Percentiles rank a stretch among this genome's conserved stretches.
These are phyloP conservation scores for Starmerella riodocensis DNA, from an alignment of 805 yeast species.

Conservation along the genomic window DNA sequence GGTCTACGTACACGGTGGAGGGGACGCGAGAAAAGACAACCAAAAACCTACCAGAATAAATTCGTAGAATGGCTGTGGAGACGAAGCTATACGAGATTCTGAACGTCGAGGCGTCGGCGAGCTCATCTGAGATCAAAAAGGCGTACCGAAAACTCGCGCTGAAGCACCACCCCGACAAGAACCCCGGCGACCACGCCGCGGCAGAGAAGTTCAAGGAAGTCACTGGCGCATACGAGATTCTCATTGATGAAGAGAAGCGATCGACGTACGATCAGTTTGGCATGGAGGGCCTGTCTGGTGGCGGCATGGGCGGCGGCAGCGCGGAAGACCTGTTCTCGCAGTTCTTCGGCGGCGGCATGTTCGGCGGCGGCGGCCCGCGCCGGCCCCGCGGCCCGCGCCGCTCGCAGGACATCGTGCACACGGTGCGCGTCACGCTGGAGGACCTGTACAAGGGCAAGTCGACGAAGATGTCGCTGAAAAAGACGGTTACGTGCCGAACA, in stretches of 20 bases:
- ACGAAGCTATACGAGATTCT: constrained; percentile 52
- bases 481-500: constrained; percentile 71
- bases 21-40: background rate
- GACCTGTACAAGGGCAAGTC: constrained; percentile 45
- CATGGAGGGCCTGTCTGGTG: constrained; percentile 78
- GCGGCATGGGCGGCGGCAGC: constrained; percentile 56
- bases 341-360: constrained; percentile 59
- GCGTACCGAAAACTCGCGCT: constrained; percentile 66
- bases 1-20: background rate
- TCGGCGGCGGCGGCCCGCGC: constrained; percentile 48
- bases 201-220: constrained; percentile 91
- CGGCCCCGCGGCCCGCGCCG: constrained; percentile 72
- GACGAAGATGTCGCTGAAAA: constrained; percentile 84
- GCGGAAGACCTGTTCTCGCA: constrained; percentile 67
- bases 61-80: constrained; percentile 50
- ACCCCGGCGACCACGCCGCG: constrained; percentile 51
- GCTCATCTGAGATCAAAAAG: constrained; percentile 47
- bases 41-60: background rate
- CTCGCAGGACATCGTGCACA: constrained; percentile 85
- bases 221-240: constrained; percentile 72
- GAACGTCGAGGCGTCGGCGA: constrained; percentile 39
- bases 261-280: constrained; percentile 80
- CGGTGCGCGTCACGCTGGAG: constrained; percentile 71
- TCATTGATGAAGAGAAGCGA: constrained; percentile 79
- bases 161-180: constrained; percentile 69